Evolutionary conservation across 352 stramenopile genomes (phyloP).

Genomic region (Phytophthora cryptogea): DNA sequence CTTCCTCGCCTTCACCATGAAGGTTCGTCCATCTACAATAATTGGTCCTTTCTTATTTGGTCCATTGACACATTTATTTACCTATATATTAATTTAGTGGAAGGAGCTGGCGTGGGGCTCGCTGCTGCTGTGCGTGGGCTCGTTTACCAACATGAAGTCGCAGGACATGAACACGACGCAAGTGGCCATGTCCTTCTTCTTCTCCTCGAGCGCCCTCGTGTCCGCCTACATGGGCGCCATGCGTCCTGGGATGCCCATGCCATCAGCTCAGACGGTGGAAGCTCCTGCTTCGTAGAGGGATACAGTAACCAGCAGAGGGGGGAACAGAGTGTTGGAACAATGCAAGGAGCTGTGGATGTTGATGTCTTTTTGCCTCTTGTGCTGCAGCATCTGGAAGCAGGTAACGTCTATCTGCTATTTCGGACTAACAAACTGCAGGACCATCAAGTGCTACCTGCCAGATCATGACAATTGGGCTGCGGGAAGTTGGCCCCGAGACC

Average conservation of each 20-base stretch:
- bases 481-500: constrained; percentile 12
- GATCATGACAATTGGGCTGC: constrained; percentile 29
- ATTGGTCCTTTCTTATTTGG: background rate
- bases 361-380: constrained; percentile 8
- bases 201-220: constrained; percentile 68
- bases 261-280: constrained; percentile 11
- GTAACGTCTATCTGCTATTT: constrained; percentile 28
- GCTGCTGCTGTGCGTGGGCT: constrained; percentile 65
- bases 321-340: constrained; percentile 22
- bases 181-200: constrained; percentile 81
- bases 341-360: constrained; percentile 19
- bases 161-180: constrained; percentile 64
- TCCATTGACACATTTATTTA: background rate
- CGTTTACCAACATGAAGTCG: constrained; percentile 67
- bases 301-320: constrained; percentile 1
- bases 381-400: background rate
- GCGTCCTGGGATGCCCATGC: constrained; percentile 35
- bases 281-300: constrained; percentile 23
- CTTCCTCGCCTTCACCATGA: constrained; percentile 63
- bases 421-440: background rate
- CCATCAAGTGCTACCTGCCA: background rate
- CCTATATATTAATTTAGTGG: constrained; percentile 43
- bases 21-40: constrained; percentile 36
- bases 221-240: constrained; percentile 57
- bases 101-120: constrained; percentile 70